These are phyloP conservation scores for Chamaecrista fasciculata DNA, from an alignment of 306 rosid genomes.

Conservation along the genomic window DNA sequence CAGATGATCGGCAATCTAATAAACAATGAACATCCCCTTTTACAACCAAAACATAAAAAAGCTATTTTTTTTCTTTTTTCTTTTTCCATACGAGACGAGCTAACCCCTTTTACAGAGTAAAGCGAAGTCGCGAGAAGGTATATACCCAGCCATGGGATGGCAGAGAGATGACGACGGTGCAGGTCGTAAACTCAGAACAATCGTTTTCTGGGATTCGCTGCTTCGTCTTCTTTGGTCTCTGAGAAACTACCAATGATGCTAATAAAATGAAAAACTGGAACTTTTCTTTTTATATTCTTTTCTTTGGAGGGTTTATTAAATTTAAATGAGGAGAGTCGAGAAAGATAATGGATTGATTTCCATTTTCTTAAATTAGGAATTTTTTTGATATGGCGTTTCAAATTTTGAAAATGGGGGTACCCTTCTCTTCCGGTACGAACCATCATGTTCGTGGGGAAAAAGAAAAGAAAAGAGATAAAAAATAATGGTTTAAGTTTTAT, in stretches of 20 bases:
- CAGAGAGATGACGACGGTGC: not conserved
- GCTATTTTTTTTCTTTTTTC: too few relatives aligned
- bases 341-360: not conserved
- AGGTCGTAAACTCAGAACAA: slow-evolving; percentile 16
- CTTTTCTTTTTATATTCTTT: not conserved
- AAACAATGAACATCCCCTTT: slow-evolving; percentile 12
- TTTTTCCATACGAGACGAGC: slow-evolving; percentile 10
- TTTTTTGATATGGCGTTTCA: too few relatives aligned
- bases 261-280: not conserved
- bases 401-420: too few relatives aligned
- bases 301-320: not conserved
- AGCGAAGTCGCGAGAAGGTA: slow-evolving; percentile 2
- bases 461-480: too few relatives aligned
- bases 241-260: not conserved
- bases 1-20: not conserved
- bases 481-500: too few relatives aligned
- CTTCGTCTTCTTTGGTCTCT: not conserved
- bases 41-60: not conserved
- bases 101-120: slow-evolving; percentile 7
- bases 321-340: not conserved
- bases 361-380: too few relatives aligned
- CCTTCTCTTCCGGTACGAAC: too few relatives aligned
- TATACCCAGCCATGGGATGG: slow-evolving; percentile 62
- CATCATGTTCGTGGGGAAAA: too few relatives aligned
- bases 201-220: not conserved